Base-by-base conservation (phyloP, 2,329 filamentous ascomycete species). In the Rhynchosporium agropyri region DNA sequence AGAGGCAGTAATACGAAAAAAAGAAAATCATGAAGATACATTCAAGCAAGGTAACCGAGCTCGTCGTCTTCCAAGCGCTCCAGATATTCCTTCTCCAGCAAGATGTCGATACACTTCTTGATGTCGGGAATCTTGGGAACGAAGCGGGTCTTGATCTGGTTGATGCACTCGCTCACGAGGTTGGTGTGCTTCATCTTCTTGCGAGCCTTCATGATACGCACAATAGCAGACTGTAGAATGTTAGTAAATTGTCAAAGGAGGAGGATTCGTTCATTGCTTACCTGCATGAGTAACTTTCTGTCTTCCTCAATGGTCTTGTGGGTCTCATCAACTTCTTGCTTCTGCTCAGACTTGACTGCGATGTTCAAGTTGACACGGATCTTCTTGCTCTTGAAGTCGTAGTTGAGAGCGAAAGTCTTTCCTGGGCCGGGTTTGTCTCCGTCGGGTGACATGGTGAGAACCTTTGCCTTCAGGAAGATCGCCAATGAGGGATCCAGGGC, bases 221-320 rank as follows among this genome's bases (percentile, higher is more conserved):
- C 95, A 76, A 99, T 98, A 29, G 94, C 93, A 66, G 95, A 98
- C 94, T 99, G 69, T 61, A 57, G 49, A 13, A 29, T 43, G 67
- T 79, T 74, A 79, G 66, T 64, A 62, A 66, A 48, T 38, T 62
- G 45, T 50, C 2, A 20, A 28, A 48, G 51, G 31, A 36, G 53
- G 10, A 36, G 36, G 7, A 45, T 49, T 20, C 61, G 5, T 7
- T 48, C 5, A 61, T 58, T 68, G 82, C 89, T 77, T 84, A 97
- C 94, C 88, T 99, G 95, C 75, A 98, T 90, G 63, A 99, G 85
- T 65, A 99, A 82, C 79, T 98, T 98, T 66, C 95, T 86, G 76
- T 99, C 95, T 78, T 99, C 95, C 80, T 99, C 95, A 71, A 99
- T 97, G 3, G 92, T 98, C 86, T 99, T 99, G 82, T 98, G 96